Conservation (phyloP, 2,329 filamentous ascomycete species). For the Gnomoniopsis sp. region DNA sequence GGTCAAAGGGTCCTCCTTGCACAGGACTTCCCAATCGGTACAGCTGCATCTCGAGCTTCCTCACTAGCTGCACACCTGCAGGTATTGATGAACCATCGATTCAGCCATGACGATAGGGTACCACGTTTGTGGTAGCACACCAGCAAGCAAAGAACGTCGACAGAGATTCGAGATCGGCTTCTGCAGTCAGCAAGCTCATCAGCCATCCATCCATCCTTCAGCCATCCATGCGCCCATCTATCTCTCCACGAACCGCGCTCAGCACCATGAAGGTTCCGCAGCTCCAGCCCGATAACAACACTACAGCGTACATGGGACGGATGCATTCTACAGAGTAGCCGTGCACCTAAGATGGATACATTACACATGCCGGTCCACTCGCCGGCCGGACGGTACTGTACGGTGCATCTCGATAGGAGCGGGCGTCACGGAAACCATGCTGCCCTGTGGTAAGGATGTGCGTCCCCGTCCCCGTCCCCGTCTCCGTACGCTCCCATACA, state of each 20-base stretch:
- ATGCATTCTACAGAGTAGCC: no score
- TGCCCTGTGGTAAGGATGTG: neutral
- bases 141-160: neutral
- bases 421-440: neutral
- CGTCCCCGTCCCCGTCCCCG: neutral
- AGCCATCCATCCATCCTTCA: no score
- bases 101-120: neutral
- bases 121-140: neutral
- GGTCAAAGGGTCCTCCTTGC: constrained; percentile 17
- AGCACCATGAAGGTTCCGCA: no score
- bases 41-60: constrained; percentile 16
- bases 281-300: no score
- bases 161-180: neutral
- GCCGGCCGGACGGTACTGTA: no score
- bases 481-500: neutral
- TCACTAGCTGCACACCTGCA: constrained; percentile 12
- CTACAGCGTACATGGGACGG: neutral
- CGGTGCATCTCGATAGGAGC: neutral
- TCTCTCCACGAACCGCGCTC: no score
- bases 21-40: constrained; percentile 10
- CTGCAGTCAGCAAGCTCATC: neutral
- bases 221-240: no score
- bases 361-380: no score
- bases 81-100: constrained; percentile 15
- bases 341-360: no score